Conservation (phyloP, 2,329 filamentous ascomycete genomes). For the Neonectria coccinea region DNA sequence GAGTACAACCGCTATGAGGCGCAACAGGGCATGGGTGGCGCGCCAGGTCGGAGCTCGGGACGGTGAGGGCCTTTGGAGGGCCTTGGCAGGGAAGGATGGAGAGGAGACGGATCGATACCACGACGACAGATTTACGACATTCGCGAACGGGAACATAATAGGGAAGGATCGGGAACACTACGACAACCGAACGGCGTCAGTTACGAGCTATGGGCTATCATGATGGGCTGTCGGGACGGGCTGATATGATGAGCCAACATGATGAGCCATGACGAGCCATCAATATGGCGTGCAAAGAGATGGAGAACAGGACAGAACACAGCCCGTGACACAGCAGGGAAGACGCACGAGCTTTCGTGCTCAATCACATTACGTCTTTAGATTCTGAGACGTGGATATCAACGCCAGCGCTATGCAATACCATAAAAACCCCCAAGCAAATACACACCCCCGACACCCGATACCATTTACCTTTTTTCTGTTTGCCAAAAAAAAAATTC, state of each 20-base stretch:
- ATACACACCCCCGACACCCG: constrained; percentile 24
- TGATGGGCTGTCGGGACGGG: not conserved
- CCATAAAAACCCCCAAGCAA: constrained; percentile 36
- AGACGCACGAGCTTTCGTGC: constrained; percentile 25
- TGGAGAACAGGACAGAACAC: constrained; percentile 28
- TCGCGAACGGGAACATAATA: constrained; percentile 13
- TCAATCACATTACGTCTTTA: constrained; percentile 36
- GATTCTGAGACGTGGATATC: constrained; percentile 35
- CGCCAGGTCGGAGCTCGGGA: constrained; percentile 35
- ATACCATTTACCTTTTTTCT: constrained; percentile 20
- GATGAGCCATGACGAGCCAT: not conserved
- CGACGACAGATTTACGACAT: constrained; percentile 18
- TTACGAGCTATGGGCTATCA: constrained; percentile 1
- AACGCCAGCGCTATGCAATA: constrained; percentile 50
- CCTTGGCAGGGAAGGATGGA: not conserved
- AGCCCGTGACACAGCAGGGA: constrained; percentile 12
- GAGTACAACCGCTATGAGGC: constrained; percentile 70
- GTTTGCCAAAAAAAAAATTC: constrained; percentile 1
- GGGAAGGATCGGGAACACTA: constrained; percentile 2
- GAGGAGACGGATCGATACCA: constrained; percentile 21
- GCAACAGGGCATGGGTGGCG: constrained; percentile 51
- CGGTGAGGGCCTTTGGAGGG: constrained; percentile 11
- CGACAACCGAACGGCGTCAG: constrained; percentile 3
- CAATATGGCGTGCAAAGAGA: constrained; percentile 29
- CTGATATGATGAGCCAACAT: not conserved